Percentiles rank a stretch among this genome's conserved stretches.
phyloP scores from a whole-genome alignment of 208 protist genomes.

The Strigomonas culicis region DNA sequence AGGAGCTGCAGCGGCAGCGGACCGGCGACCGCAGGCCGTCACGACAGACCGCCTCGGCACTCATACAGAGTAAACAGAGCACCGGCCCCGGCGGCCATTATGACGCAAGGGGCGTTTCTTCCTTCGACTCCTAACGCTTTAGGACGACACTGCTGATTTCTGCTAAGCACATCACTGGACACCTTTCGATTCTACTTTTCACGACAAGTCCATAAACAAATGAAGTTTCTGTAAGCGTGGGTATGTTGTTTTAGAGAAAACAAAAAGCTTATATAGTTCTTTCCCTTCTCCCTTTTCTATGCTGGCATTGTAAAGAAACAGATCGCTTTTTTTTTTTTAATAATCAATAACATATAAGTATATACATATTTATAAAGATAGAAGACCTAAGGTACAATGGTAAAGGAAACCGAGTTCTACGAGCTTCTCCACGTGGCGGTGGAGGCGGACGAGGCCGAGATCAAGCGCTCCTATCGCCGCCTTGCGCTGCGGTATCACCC shows the following conservation, averaged over 20 bases:
- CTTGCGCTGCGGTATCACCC: constrained; percentile 88
- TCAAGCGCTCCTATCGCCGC: constrained; percentile 86
- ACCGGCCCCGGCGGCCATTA: too few species aligned
- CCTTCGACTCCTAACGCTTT: too few species aligned
- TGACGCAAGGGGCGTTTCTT: too few species aligned
- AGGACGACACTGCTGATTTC: too few species aligned
- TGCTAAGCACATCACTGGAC: too few species aligned
- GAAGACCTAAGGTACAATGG: constrained; percentile 34
- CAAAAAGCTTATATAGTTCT: background rate
- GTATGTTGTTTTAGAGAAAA: background rate
- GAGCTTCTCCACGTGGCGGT: constrained; percentile 63
- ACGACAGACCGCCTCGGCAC: too few species aligned
- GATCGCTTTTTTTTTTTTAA: constrained; percentile 10
- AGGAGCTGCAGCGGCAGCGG: too few species aligned
- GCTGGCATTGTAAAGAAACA: background rate
- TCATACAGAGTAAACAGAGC: too few species aligned
- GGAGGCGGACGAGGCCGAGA: constrained; percentile 77
- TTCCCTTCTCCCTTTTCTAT: constrained; percentile 6
- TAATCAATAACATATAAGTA: background rate
- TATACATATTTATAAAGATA: constrained; percentile 13
- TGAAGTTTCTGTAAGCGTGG: too few species aligned
- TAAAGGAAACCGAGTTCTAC: constrained; percentile 88
- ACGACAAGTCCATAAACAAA: too few species aligned
- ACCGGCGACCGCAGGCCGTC: too few species aligned
- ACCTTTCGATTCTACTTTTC: too few species aligned